Conservation (phyloP, 768 basidiomycete genomes). For the Goffeauzyma gilvescens region DNA sequence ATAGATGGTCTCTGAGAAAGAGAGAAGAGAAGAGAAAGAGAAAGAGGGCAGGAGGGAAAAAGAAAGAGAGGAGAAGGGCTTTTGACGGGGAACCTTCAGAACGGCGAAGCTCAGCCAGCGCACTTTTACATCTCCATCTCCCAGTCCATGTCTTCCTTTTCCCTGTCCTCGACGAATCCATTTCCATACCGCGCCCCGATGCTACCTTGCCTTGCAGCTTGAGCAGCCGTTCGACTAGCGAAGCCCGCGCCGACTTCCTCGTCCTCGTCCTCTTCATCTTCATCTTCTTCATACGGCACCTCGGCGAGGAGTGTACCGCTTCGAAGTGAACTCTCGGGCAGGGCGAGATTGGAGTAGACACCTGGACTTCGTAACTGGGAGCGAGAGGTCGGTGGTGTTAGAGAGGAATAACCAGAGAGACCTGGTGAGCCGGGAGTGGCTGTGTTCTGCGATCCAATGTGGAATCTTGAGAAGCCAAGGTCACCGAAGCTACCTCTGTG, state of each 20-base stretch:
- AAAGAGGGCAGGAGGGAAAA: not conserved
- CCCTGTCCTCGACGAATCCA: not conserved
- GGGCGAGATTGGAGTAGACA: slow-evolving; percentile 19
- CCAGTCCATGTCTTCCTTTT: slow-evolving; percentile 10
- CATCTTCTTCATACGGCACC: slow-evolving; percentile 16
- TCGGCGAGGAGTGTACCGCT: slow-evolving; percentile 12
- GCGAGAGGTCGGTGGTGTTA: too few species aligned
- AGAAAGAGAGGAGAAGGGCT: too few species aligned
- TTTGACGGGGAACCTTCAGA: not conserved
- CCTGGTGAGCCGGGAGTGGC: slow-evolving; percentile 1
- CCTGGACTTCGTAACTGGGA: slow-evolving; percentile 11
- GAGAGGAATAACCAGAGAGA: too few species aligned
- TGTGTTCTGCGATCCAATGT: slow-evolving; percentile 8
- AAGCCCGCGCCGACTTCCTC: slow-evolving; percentile 1
- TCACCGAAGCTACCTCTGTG: slow-evolving; percentile 7
- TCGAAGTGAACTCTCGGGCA: slow-evolving; percentile 17
- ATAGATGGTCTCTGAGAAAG: too few species aligned
- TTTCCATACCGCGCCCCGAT: too few species aligned
- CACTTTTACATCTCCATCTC: slow-evolving; percentile 7
- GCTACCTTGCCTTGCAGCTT: too few species aligned
- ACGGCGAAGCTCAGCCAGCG: not conserved
- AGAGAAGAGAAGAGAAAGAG: too few species aligned
- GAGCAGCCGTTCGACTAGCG: too few species aligned
- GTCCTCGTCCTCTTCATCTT: slow-evolving; percentile 23
- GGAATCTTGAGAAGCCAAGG: slow-evolving; percentile 8